Percentiles rank a stretch among this genome's conserved stretches.
Evolutionary conservation across 768 basidiomycete genomes (phyloP).

Genomic region (Mycena haematopus): DNA sequence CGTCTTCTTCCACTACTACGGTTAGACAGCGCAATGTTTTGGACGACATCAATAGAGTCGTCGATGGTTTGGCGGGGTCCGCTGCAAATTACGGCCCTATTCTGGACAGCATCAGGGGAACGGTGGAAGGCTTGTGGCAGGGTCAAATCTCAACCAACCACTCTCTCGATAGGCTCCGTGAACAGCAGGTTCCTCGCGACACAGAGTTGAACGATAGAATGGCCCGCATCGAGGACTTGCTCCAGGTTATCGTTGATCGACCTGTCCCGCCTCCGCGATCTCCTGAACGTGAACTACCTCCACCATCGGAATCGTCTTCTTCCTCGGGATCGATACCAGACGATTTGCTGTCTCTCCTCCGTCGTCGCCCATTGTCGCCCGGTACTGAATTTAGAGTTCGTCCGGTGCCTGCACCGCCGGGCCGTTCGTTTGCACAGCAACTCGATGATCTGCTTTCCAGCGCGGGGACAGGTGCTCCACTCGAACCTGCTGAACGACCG

Average conservation of each 20-base stretch:
- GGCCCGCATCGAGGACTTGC: slow-evolving; percentile 52
- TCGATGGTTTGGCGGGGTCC: slow-evolving; percentile 61
- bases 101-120: slow-evolving; percentile 44
- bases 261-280: slow-evolving; percentile 34
- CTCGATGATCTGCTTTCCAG: slow-evolving; percentile 64
- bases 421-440: slow-evolving; percentile 63
- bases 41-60: slow-evolving; percentile 52
- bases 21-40: slow-evolving; percentile 38
- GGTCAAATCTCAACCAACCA: slow-evolving; percentile 67
- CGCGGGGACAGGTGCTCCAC: slow-evolving; percentile 46
- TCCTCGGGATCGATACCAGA: not conserved
- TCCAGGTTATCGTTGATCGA: slow-evolving; percentile 47
- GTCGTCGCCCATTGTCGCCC: not conserved
- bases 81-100: slow-evolving; percentile 9
- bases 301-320: slow-evolving; percentile 5
- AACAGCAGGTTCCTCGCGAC: slow-evolving; percentile 47
- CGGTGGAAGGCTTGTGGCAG: slow-evolving; percentile 64
- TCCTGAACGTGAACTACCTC: slow-evolving; percentile 26
- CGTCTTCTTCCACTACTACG: slow-evolving; percentile 35
- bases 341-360: slow-evolving; percentile 7
- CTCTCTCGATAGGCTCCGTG: slow-evolving; percentile 66
- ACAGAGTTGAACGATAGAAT: slow-evolving; percentile 50
- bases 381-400: slow-evolving; percentile 34
- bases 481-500: slow-evolving; percentile 50
- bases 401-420: slow-evolving; percentile 56